Percentiles rank a stretch among this genome's conserved stretches.
phyloP scores from a whole-genome alignment of 2,329 filamentous ascomycete species.

The Corniculantispora saksenae region DNA sequence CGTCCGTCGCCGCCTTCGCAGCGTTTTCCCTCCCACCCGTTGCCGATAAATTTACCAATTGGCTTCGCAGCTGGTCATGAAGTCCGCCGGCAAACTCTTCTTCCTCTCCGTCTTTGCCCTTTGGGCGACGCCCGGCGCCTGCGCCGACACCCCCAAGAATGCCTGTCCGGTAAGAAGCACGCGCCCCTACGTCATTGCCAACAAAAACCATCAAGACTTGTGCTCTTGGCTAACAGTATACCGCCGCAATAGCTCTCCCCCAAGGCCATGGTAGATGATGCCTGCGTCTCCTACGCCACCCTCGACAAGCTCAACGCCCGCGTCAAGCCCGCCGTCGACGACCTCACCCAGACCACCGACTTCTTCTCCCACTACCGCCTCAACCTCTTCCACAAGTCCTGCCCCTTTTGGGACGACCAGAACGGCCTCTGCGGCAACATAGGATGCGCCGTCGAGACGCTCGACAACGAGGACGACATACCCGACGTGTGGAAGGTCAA shows the following conservation, averaged over 20 bases:
- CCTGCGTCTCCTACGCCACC: constrained; percentile 89
- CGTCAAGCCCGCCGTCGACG: constrained; percentile 74
- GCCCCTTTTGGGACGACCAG: constrained; percentile 94
- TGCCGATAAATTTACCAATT: too few species aligned
- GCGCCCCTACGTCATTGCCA: constrained; percentile 17
- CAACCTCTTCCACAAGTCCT: constrained; percentile 91
- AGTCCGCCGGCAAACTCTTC: constrained; percentile 54
- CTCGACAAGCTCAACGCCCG: constrained; percentile 81
- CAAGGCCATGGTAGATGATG: constrained; percentile 85
- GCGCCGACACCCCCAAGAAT: constrained; percentile 43
- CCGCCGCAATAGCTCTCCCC: constrained; percentile 75
- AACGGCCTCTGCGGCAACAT: constrained; percentile 96
- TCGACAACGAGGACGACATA: constrained; percentile 94
- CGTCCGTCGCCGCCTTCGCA: neutral
- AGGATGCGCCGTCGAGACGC: constrained; percentile 90
- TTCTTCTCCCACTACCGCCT: constrained; percentile 98
- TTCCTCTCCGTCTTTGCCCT: constrained; percentile 59
- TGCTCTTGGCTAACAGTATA: constrained; percentile 46
- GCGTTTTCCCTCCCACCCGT: too few species aligned
- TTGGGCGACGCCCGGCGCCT: constrained; percentile 51
- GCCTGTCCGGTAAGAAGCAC: constrained; percentile 55
- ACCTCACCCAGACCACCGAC: constrained; percentile 84
- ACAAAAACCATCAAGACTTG: too few species aligned
- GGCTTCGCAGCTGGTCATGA: constrained; percentile 44
- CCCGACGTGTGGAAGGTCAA: constrained; percentile 88